Base-by-base conservation (phyloP, 1,284 basidiomycete species). In the Malassezia sympodialis region DNA sequence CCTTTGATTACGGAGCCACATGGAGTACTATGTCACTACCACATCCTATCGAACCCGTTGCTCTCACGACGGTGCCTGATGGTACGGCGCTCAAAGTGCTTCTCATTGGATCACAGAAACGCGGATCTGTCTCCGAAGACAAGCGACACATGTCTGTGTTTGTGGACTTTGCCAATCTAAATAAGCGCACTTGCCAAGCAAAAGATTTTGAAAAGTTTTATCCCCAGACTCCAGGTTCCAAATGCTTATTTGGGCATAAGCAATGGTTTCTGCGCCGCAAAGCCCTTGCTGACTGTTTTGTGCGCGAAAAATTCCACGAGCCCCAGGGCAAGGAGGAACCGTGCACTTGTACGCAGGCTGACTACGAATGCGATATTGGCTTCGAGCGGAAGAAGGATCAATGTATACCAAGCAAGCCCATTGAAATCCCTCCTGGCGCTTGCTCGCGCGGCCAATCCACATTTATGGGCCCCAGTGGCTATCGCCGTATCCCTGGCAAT, bases 311-410 rank as follows among this genome's bases (percentile, higher is more conserved):
- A 76, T 73, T 73, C 56, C 78, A 68, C 55, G 71, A 73, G 42
- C 69, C 69, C 3, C 60, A 59, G 12, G 65, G 81, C 27, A 82
- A 86, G 58, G 87, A 90, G 60, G 88, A 93, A 49, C 78, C 81
- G 49, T 98, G 93, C 75, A 75, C 81, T 5, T 98, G 93, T 73
- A 82, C 81, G 1, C 86, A 88, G 59, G 83, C 83, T 19, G 93
- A 98, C 75, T 96, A 84, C 70, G 94, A 98, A 75, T 98, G 89
- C 67, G 90, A 93, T 77, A 91, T 87, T 77, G 90, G 91, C 75
- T 93, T 81, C 68, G 79, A 88, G 35, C 83, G 84, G 11, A 81
- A 85, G 59, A 78, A 81, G 30, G 69, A 72, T 21, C 69, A 83
- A 53, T 96, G 91, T 72, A 80, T 87, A 2, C 82, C 88, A 1